Evolutionary conservation across 805 yeast genomes (phyloP).

Genomic region (Yamadazyma sp.): DNA sequence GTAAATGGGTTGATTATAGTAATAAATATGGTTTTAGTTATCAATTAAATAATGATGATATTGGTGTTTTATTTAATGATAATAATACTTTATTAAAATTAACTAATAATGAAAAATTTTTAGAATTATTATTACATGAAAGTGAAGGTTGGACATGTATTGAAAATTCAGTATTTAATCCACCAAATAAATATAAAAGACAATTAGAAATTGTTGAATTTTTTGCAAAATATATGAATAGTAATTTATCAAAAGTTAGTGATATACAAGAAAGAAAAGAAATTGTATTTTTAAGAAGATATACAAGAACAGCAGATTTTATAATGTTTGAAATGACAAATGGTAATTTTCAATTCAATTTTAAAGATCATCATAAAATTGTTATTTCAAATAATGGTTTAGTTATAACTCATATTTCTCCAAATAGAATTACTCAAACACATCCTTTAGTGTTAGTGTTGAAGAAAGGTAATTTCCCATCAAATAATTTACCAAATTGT

Average conservation of each 20-base stretch:
- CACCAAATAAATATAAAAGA: conserved; percentile 53
- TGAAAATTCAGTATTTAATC: conserved; percentile 40
- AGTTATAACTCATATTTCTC: conserved; percentile 77
- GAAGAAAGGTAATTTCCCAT: conserved; percentile 42
- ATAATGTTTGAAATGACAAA: conserved; percentile 93
- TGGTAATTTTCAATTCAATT: conserved; percentile 91
- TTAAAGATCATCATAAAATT: conserved; percentile 90
- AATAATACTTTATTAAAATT: conserved; percentile 77
- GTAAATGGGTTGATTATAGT: conserved; percentile 98
- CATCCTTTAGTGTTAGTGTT: conserved; percentile 48
- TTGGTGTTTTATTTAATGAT: conserved; percentile 87
- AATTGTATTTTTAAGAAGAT: conserved; percentile 76
- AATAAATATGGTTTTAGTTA: conserved; percentile 94
- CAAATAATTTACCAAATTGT: conserved; percentile 39
- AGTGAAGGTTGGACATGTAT: conserved; percentile 47
- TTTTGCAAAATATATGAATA: conserved; percentile 89
- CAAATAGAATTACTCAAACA: conserved; percentile 68
- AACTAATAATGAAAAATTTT: conserved; percentile 59
- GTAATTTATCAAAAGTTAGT: conserved; percentile 79
- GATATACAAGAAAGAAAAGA: conserved; percentile 61
- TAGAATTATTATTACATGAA: conserved; percentile 52
- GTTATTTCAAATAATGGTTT: conserved; percentile 75
- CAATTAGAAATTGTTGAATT: conserved; percentile 84
- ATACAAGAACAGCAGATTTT: conserved; percentile 72
- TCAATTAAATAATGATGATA: conserved; percentile 83